Percentiles rank a stretch among this genome's conserved stretches.
Conservation (phyloP, 768 basidiomycete genomes). For the Boletus rubescentipes region DNA sequence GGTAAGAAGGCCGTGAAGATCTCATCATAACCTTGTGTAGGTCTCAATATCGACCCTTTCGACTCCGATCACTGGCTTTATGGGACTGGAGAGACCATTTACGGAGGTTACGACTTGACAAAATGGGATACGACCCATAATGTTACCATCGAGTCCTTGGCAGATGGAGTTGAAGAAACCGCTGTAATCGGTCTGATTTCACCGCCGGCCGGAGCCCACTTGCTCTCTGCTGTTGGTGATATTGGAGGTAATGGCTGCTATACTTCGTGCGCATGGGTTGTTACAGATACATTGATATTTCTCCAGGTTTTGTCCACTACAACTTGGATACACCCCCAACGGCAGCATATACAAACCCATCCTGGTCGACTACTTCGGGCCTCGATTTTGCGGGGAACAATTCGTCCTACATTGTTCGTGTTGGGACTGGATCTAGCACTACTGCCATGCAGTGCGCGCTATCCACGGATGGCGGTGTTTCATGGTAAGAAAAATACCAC, state of each 20-base stretch:
- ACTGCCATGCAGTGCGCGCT: slow-evolving; percentile 6
- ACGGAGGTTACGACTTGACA: slow-evolving; percentile 55
- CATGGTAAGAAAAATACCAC: background rate
- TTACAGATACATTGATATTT: background rate
- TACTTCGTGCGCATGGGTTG: background rate
- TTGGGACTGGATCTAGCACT: background rate
- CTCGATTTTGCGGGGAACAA: slow-evolving; percentile 15
- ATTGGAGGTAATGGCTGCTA: slow-evolving; percentile 19
- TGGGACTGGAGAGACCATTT: slow-evolving; percentile 66
- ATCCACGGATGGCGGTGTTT: slow-evolving; percentile 9
- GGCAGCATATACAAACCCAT: slow-evolving; percentile 5
- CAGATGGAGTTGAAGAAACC: slow-evolving; percentile 66
- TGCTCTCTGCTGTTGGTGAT: slow-evolving; percentile 58
- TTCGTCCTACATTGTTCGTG: slow-evolving; percentile 4
- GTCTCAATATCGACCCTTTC: slow-evolving; percentile 60
- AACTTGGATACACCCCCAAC: slow-evolving; percentile 1
- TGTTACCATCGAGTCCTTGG: slow-evolving; percentile 55
- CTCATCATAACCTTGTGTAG: slow-evolving; percentile 23
- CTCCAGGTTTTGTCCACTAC: slow-evolving; percentile 10
- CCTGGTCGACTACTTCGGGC: slow-evolving; percentile 5
- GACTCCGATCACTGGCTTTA: slow-evolving; percentile 71
- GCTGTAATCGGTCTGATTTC: slow-evolving; percentile 58
- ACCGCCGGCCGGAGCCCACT: slow-evolving; percentile 55
- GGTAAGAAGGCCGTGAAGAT: background rate
- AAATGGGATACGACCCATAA: slow-evolving; percentile 62